Conservation (phyloP, 2,329 filamentous ascomycete genomes). For the Didymella lethalis region DNA sequence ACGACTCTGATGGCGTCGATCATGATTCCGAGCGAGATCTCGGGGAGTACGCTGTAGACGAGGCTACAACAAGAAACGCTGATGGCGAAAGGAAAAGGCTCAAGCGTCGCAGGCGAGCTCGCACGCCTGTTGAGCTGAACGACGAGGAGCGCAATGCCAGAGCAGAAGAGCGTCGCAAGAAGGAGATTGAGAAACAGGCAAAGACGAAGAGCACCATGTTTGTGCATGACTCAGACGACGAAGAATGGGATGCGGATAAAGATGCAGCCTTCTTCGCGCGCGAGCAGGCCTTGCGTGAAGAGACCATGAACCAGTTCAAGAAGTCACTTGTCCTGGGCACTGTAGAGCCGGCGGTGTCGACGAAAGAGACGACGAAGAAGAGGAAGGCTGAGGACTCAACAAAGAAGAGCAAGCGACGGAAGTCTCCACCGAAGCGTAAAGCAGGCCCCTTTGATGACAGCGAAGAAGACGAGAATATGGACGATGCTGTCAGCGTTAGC, state of each 20-base stretch:
- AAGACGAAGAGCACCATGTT: slow-evolving; percentile 86
- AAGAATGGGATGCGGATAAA: slow-evolving; percentile 80
- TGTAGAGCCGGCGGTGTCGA: slow-evolving; percentile 41
- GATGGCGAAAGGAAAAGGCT: slow-evolving; percentile 63
- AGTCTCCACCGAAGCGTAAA: slow-evolving; percentile 41
- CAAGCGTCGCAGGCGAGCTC: slow-evolving; percentile 66
- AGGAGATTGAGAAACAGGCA: slow-evolving; percentile 76
- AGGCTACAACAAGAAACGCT: slow-evolving; percentile 65
- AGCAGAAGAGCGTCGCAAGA: slow-evolving; percentile 68
- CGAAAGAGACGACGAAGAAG: slow-evolving; percentile 46
- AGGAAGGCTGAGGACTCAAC: slow-evolving; percentile 40
- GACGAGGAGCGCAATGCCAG: slow-evolving; percentile 67
- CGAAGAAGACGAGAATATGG: slow-evolving; percentile 37
- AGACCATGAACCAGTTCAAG: slow-evolving; percentile 60
- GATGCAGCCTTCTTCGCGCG: slow-evolving; percentile 78
- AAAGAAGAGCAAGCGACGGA: slow-evolving; percentile 42
- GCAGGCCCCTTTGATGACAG: slow-evolving; percentile 42
- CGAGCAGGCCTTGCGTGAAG: slow-evolving; percentile 72
- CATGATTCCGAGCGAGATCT: slow-evolving; percentile 62
- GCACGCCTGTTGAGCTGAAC: slow-evolving; percentile 65
- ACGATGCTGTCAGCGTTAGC: slow-evolving; percentile 30
- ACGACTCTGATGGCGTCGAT: slow-evolving; percentile 69
- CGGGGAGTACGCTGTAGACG: slow-evolving; percentile 73
- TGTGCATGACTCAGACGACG: slow-evolving; percentile 86
- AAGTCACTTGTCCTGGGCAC: slow-evolving; percentile 55